These are phyloP conservation scores for Nadsonia starkeyi-henricii DNA, from an alignment of 1,139 yeast species.

Conservation along the genomic window DNA sequence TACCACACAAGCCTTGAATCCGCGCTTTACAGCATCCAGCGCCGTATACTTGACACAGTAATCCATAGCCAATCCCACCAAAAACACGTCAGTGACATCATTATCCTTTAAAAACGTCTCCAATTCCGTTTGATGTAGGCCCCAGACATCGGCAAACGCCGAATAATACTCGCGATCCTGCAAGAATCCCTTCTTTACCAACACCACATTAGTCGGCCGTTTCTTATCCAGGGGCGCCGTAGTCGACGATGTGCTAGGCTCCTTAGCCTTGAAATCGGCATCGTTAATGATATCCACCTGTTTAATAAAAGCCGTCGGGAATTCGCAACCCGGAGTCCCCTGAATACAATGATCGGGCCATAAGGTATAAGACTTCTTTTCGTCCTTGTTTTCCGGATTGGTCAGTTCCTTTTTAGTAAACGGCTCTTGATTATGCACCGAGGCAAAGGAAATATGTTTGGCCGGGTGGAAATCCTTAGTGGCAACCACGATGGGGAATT, in stretches of 20 bases:
- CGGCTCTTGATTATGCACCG: conserved; percentile 43
- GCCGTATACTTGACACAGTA: conserved; percentile 74
- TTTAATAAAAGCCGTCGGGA: conserved; percentile 35
- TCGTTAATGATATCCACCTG: background rate
- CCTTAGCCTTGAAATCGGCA: background rate
- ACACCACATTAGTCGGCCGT: conserved; percentile 15
- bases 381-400: conserved; percentile 34
- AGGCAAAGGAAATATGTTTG: conserved; percentile 71
- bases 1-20: conserved; percentile 51
- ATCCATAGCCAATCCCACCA: conserved; percentile 79
- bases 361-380: conserved; percentile 29
- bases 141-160: conserved; percentile 78
- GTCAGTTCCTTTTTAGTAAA: conserved; percentile 32
- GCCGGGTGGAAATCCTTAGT: conserved; percentile 86
- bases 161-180: conserved; percentile 75
- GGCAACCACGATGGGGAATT: conserved; percentile 43
- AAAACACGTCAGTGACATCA: conserved; percentile 44
- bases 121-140: conserved; percentile 54
- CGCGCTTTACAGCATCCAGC: conserved; percentile 44
- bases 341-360: conserved; percentile 95
- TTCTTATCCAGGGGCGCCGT: background rate
- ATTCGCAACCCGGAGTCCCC: conserved; percentile 46
- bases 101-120: conserved; percentile 31
- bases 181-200: conserved; percentile 57
- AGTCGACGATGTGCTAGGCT: no score